Evolutionary conservation across 208 protist species (phyloP).

Genomic region (Tritrichomonas foetus): DNA sequence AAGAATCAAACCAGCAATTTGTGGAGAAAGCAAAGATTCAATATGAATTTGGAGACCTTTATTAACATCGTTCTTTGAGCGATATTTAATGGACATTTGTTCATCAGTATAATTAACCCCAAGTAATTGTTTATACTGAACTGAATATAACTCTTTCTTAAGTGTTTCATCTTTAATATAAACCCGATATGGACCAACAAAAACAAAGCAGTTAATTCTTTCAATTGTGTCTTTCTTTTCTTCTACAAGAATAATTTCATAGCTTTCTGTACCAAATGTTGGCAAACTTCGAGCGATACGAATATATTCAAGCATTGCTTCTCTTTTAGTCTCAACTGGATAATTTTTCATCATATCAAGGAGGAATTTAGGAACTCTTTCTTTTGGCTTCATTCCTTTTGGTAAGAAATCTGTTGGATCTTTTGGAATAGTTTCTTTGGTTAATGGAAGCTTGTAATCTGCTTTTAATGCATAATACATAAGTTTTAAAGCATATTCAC

Average conservation of each 20-base stretch:
- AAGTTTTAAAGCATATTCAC: not conserved
- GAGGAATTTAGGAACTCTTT: not conserved
- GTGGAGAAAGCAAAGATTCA: not conserved
- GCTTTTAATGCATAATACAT: not conserved
- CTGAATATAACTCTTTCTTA: not conserved
- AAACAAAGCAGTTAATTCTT: not conserved
- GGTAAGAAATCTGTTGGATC: not conserved
- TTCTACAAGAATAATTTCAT: not conserved
- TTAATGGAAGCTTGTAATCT: not conserved
- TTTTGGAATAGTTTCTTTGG: not conserved
- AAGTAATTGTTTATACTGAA: not conserved
- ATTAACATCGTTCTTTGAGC: not conserved
- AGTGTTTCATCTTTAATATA: not conserved
- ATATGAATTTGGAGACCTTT: not conserved
- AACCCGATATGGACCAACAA: not conserved
- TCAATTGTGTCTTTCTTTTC: not conserved
- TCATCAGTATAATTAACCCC: not conserved
- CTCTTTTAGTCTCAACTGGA: not conserved
- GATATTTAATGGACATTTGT: not conserved
- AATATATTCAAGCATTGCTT: constrained; percentile 14
- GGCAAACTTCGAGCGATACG: not conserved
- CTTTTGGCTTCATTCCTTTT: not conserved
- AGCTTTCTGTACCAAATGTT: not conserved
- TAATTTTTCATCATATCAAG: not conserved
- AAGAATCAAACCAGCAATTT: not conserved